Conservation (phyloP, 2,329 filamentous ascomycete species). For the Diaporthe ilicicola region DNA sequence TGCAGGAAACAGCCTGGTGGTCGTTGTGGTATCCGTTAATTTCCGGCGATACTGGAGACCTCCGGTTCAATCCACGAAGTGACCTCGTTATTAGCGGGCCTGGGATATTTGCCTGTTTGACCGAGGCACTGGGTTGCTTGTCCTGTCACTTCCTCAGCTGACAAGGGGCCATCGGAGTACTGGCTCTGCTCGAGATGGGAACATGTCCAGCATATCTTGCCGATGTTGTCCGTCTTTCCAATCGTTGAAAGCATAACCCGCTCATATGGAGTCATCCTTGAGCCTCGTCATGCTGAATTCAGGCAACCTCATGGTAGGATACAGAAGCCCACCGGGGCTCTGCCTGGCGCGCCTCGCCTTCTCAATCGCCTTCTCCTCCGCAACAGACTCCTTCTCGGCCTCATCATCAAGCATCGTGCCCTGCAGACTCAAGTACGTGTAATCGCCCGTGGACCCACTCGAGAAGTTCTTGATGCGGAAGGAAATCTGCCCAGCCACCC, state of each 20-base stretch:
- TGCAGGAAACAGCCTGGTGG: background rate
- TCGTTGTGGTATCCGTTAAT: background rate
- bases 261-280: constrained; percentile 28
- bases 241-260: background rate
- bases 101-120: background rate
- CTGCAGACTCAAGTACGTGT: constrained; percentile 84
- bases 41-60: background rate
- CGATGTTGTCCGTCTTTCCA: background rate
- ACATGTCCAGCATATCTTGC: background rate
- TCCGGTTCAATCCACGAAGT: background rate
- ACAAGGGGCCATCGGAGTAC: background rate
- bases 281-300: constrained; percentile 65
- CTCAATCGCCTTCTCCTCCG: constrained; percentile 57
- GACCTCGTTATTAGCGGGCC: background rate
- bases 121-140: background rate
- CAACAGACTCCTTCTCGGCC: constrained; percentile 69
- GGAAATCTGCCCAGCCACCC: constrained; percentile 73
- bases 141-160: background rate
- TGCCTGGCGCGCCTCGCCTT: constrained; percentile 48
- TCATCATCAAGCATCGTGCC: constrained; percentile 82
- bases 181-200: background rate
- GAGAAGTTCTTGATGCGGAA: constrained; percentile 90
- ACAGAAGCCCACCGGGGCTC: constrained; percentile 43
- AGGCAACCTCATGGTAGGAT: constrained; percentile 49
- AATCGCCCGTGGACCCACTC: constrained; percentile 76